Evolutionary conservation across 225 moss, liverwort and hornwort species (phyloP).

Genomic region (Neckera pumila): DNA sequence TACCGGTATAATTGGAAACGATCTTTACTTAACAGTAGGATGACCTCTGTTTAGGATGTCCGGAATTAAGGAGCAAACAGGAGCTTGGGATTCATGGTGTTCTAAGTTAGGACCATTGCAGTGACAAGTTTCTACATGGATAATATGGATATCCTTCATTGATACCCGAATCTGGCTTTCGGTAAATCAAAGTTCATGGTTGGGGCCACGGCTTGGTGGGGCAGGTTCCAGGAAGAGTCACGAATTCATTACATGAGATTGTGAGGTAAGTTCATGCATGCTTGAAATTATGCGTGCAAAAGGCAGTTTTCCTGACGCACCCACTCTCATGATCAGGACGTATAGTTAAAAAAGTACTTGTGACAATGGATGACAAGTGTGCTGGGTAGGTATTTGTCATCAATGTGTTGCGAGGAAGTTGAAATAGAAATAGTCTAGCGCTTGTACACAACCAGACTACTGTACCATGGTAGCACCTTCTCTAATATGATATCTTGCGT

Average conservation of each 20-base stretch:
- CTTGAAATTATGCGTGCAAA: background rate
- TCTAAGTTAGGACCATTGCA: background rate
- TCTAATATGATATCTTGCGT: background rate
- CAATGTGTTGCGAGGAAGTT: background rate
- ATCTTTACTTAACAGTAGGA: background rate
- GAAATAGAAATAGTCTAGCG: background rate
- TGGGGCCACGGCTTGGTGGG: background rate
- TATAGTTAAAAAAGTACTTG: too few relatives aligned
- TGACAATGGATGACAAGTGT: background rate
- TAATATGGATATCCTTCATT: background rate
- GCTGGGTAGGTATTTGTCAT: background rate
- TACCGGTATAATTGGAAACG: background rate
- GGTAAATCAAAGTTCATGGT: background rate
- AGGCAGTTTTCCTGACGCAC: background rate
- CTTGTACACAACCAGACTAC: background rate
- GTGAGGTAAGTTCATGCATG: background rate
- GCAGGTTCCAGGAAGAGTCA: background rate
- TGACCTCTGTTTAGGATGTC: background rate
- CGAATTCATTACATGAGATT: background rate
- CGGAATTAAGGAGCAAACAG: background rate
- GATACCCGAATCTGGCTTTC: background rate
- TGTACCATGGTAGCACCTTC: background rate
- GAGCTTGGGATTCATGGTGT: background rate
- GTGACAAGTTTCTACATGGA: background rate
- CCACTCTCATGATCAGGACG: background rate